Evolutionary conservation across 2,329 filamentous ascomycete species (phyloP), one percentile per base, ranked within the genome.

Genomic region (Pseudopithomyces chartarum): DNA sequence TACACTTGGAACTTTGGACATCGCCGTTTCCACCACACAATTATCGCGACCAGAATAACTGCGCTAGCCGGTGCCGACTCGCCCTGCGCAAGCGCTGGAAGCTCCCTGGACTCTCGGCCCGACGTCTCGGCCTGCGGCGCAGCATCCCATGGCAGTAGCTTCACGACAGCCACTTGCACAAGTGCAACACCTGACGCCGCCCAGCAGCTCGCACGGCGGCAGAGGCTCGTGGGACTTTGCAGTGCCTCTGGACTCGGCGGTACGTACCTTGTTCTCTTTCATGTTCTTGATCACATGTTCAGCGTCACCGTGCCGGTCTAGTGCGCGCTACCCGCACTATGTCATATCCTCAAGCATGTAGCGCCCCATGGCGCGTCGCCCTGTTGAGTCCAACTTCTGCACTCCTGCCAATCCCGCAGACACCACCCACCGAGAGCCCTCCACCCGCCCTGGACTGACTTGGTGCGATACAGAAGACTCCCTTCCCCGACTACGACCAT

Each of bases 171-270:
- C 65, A n/a, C 60, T 62, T 59, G 62, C 64, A 50, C 59, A 65
- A 38, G 57, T 66, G 47, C 68, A 71, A 56, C 74, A 75, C 59
- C 66, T 76, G 56, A 77, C 74, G 12, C 75, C 76, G 48, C 76
- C 76, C 33, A 75, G 69, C 59, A 77, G 74, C 58, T 72, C 74
- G 12, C 74, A 78, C 69, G 74, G 74, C 58, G 71, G 62, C 44
- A 59, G 70, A 54, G 69, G 65, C 56, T 65, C 67, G 48, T 77
- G 75, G 74, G 73, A 77, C 47, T 73, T 72, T 59, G 74, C 75
- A 40, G 75, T 77, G 46, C 74, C 75, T 55, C 50, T 77, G 45
- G 66, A 70, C 56, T 59, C 70, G 48, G 59, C 67, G 67, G 75
- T 77, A 61, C 60, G 75, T 75, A 63, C 49, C 17, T 49, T 23